Percentiles rank a stretch among this genome's conserved stretches.
phyloP scores from a whole-genome alignment of 257 asterid species.

The Ocimum tenuiflorum region DNA sequence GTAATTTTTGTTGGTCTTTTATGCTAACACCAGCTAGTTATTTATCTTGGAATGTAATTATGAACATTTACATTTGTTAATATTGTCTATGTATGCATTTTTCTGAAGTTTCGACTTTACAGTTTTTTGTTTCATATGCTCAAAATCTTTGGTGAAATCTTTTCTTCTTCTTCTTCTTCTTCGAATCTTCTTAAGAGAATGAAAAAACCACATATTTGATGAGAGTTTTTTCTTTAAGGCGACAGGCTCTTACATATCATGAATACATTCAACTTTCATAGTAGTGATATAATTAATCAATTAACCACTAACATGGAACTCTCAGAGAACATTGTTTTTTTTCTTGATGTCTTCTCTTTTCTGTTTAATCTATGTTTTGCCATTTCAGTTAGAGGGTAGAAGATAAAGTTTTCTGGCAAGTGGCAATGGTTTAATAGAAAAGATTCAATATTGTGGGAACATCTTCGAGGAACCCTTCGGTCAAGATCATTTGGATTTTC shows the following conservation, averaged over 20 bases:
- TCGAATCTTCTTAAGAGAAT: background rate
- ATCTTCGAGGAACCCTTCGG: background rate
- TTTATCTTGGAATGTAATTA: background rate
- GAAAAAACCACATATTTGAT: no score
- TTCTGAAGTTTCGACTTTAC: background rate
- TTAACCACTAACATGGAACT: background rate
- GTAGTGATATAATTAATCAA: background rate
- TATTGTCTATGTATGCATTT: slow-evolving; percentile 4
- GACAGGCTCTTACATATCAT: background rate
- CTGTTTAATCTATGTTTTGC: background rate
- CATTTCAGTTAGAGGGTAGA: background rate
- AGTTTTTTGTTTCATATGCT: background rate
- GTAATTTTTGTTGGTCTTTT: background rate
- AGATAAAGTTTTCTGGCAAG: no score
- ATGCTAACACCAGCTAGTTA: background rate
- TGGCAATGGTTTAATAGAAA: background rate
- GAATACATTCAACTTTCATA: background rate
- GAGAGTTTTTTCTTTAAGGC: background rate
- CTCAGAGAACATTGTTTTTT: background rate
- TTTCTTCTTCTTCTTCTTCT: no score
- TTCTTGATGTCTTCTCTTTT: background rate
- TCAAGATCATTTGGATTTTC: background rate
- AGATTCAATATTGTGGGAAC: background rate
- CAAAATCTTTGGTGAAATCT: background rate
- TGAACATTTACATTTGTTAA: background rate